A percentile compares a stretch with the other conserved stretches of the same genome.
phyloP scores from a whole-genome alignment of 257 asterid species.

The Solanum sitiens region DNA sequence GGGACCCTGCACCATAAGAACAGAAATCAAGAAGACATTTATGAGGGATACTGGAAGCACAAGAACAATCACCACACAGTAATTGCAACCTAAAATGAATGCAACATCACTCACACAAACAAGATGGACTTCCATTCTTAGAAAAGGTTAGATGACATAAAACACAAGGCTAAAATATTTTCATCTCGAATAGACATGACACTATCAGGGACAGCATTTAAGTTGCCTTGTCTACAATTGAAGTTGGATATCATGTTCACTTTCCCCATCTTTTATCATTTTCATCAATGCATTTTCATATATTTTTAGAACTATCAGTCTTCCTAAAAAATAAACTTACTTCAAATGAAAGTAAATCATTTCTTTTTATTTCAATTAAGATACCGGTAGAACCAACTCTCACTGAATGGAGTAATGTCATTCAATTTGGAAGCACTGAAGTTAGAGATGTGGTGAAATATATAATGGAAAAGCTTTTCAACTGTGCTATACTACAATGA shows the following conservation, averaged over 20 bases:
- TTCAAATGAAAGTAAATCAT: not conserved
- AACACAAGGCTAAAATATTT: not conserved
- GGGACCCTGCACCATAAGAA: slow-evolving; percentile 38
- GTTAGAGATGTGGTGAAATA: not conserved
- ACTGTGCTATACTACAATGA: not conserved
- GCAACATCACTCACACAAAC: not conserved
- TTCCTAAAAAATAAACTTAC: not conserved
- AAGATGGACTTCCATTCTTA: not conserved
- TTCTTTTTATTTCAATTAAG: not conserved
- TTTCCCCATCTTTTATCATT: not conserved
- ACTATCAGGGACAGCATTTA: not conserved
- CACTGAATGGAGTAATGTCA: not conserved
- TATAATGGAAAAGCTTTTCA: not conserved
- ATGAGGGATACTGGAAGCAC: not conserved
- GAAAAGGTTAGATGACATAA: not conserved
- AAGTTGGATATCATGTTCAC: not conserved
- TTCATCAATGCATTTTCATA: not conserved
- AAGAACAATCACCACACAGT: not conserved
- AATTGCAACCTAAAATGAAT: not conserved
- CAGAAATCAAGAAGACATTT: not conserved
- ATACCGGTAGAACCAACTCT: not conserved
- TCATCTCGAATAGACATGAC: not conserved
- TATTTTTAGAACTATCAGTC: not conserved
- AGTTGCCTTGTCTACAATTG: not conserved
- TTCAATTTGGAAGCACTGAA: not conserved